Conservation (phyloP, 2,329 filamentous ascomycete genomes). For the Rhynchosporium secalis region DNA sequence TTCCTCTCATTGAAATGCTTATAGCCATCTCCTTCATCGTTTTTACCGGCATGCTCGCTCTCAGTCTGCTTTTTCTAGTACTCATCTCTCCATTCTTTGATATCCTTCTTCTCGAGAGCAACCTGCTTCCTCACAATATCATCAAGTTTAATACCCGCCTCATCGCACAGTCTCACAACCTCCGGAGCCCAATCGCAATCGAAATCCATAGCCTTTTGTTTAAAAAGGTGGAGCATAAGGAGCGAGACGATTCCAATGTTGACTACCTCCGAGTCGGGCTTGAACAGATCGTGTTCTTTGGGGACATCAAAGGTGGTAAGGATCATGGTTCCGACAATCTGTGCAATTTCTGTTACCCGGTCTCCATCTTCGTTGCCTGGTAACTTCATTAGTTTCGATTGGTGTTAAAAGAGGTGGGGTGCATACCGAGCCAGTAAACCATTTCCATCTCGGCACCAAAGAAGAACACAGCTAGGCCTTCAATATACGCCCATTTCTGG, state of each 20-base stretch:
- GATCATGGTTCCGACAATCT: conserved; percentile 59
- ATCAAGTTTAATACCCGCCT: conserved; percentile 24
- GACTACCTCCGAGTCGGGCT: conserved; percentile 45
- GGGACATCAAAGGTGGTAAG: conserved; percentile 56
- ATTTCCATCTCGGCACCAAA: conserved; percentile 15
- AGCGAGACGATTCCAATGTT: conserved; percentile 51
- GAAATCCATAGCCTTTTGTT: conserved; percentile 51
- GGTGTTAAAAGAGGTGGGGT: not conserved
- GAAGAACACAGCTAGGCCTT: conserved; percentile 24
- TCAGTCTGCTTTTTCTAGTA: conserved; percentile 17
- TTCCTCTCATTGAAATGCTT: conserved; percentile 14
- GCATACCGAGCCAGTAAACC: not conserved
- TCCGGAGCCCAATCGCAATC: conserved; percentile 55
- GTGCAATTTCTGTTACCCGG: conserved; percentile 33
- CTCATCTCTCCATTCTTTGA: conserved; percentile 17
- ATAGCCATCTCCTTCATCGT: conserved; percentile 13
- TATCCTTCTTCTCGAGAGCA: conserved; percentile 13
- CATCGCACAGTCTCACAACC: conserved; percentile 40
- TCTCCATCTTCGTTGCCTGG: conserved; percentile 27
- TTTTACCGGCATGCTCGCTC: not conserved
- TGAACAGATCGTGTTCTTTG: conserved; percentile 38
- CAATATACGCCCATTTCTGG: conserved; percentile 30
- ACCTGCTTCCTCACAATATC: conserved; percentile 26
- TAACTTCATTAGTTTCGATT: not conserved
- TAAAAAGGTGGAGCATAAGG: conserved; percentile 48